Evolutionary conservation across 495 filamentous ascomycete genomes (phyloP), one percentile per base, ranked within the genome.

Genomic region (Xylaria flabelliformis): DNA sequence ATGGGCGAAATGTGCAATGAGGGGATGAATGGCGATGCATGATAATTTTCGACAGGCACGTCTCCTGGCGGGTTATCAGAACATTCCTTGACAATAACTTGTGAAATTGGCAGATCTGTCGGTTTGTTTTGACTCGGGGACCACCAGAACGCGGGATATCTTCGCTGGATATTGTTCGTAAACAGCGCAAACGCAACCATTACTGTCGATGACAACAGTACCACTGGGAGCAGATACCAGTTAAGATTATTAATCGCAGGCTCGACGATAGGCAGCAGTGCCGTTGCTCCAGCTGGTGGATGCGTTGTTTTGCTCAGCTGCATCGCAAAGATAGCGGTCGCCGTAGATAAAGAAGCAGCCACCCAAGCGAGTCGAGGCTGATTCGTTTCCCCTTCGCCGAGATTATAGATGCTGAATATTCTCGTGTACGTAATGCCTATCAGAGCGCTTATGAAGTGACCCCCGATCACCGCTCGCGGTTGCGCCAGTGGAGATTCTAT

Each of bases 391-490:
- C 5, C 7, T 17, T 56, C 51, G 51, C 21, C 3, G 12, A 56
- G 21, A 17, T 56, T 56, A 6, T 56, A 26, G 51, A 56, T 26
- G 51, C 51, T 3, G 24, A 56, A 56, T 3, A 56, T 56, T 3
- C 51, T 13, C 51, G 51, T 29, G 51, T 13, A 56, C 2, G 29
- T 56, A 5, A 56, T 29, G 4, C 51, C 51, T 9, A 24, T 56
- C 51, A 56, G 26, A 4, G 51, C 51, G 51, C 51, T 56, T 13
- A 56, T 26, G 51, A 56, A 56, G 51, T 56, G 51, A 8, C 51
- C 51, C 10, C 51, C 51, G 21, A 56, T 29, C 51, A 56, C 51
- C 9, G 51, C 21, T 56, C 51, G 51, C 10, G 51, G 51, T 10
- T 56, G 51, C 21, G 51, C 51, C 0, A 56, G 24, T 3, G 51